Evolutionary conservation across 495 filamentous ascomycete species (phyloP).

Genomic region (Hypoxylon fragiforme): DNA sequence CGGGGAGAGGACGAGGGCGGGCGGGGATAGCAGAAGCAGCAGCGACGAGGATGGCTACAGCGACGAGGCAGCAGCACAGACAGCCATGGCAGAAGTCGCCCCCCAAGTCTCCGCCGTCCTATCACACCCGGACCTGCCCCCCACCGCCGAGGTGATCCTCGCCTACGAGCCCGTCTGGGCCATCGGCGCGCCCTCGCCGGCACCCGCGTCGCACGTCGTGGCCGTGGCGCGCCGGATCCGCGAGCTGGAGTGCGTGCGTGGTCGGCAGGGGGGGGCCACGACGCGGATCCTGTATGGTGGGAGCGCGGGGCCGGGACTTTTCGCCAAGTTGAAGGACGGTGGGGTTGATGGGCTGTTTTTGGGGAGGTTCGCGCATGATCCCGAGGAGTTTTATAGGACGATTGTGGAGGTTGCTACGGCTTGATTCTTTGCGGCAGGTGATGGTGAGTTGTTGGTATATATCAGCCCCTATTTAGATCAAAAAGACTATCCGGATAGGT

Average conservation of each 20-base stretch:
- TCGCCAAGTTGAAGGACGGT: slow-evolving; percentile 62
- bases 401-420: slow-evolving; percentile 64
- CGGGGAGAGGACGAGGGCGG: slow-evolving; percentile 68
- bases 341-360: slow-evolving; percentile 86
- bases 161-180: slow-evolving; percentile 93
- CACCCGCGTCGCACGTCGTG: slow-evolving; percentile 69
- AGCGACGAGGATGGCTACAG: slow-evolving; percentile 24
- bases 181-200: slow-evolving; percentile 75
- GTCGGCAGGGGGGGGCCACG: slow-evolving; percentile 49
- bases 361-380: slow-evolving; percentile 78
- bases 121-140: slow-evolving; percentile 49
- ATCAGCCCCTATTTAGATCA: too few species aligned
- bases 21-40: too few species aligned
- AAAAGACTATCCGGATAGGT: too few species aligned
- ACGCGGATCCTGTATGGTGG: slow-evolving; percentile 78
- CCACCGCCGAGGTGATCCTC: slow-evolving; percentile 68
- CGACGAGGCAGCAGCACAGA: too few species aligned
- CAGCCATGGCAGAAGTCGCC: too few species aligned
- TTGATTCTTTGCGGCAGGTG: not conserved
- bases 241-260: slow-evolving; percentile 43
- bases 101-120: slow-evolving; percentile 69
- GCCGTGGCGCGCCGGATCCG: slow-evolving; percentile 68
- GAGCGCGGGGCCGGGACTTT: slow-evolving; percentile 76
- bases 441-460: too few species aligned
- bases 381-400: slow-evolving; percentile 65